Evolutionary conservation across 2,329 filamentous ascomycete genomes (phyloP).

Genomic region (Trichoderma citrinoviride): DNA sequence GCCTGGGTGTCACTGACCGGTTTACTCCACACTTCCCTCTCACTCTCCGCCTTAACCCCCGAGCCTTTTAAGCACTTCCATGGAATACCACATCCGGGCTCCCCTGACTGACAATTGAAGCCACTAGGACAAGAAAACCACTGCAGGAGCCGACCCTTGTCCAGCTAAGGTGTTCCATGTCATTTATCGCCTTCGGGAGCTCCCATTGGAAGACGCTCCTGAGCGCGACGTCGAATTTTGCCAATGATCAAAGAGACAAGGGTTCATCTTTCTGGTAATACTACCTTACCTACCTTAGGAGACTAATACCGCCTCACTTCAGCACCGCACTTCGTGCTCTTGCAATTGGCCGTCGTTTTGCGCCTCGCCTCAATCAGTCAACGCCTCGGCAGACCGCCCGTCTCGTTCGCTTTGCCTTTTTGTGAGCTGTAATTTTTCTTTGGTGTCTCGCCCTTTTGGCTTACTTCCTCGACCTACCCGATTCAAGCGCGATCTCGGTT

Average conservation of each 20-base stretch:
- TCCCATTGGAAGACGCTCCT: not conserved
- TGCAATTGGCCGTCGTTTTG: not conserved
- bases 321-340: not conserved
- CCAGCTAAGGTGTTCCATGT: not conserved
- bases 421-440: conserved; percentile 9
- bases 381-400: not conserved
- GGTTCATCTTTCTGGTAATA: too few relatives aligned
- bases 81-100: too few relatives aligned
- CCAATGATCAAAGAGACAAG: too few relatives aligned
- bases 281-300: too few relatives aligned
- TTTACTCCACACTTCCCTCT: not conserved
- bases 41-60: not conserved
- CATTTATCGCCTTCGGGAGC: not conserved
- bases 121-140: not conserved
- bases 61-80: not conserved
- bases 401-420: not conserved
- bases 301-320: not conserved
- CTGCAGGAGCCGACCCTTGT: not conserved
- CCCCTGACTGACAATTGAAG: not conserved
- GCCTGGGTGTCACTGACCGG: too few relatives aligned
- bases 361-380: not conserved
- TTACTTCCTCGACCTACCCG: not conserved
- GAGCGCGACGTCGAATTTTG: too few relatives aligned
- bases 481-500: not conserved
- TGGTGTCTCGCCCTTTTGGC: not conserved